Base-by-base conservation (phyloP, 805 yeast genomes). In the Candida railenensis region DNA sequence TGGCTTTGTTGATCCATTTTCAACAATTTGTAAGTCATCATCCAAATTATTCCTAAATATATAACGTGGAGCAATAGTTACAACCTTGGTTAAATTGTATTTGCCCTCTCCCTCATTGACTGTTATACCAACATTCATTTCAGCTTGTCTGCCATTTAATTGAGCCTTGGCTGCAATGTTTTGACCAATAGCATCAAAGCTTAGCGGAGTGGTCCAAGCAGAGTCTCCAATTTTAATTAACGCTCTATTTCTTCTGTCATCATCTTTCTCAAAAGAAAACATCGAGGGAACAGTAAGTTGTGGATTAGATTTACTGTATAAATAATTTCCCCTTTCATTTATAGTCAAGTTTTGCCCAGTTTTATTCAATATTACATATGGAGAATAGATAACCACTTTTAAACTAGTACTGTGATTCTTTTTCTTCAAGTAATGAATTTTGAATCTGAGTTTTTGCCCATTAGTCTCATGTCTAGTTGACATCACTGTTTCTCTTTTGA, bases 161-260 rank as follows among this genome's bases (percentile, higher is more conserved):
- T 78, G 78, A 3, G 74, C 70, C 19, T 60, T 63, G 2, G 73
- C 65, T 37, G 78, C 96, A 37, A 78, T 75, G 1, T 82, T 72
- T 52, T 90, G 92, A 0, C 99, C 99, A 46, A 92, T 77, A 3
- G 96, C 95, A 59, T 91, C 97, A 56, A 94, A 82, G 60, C 96
- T 84, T 41, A 89, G 71, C 1, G 89, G 87, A 1, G 71, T 61
- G 52, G 96, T 86, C 79, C 87, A 78, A 4, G 74, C 72, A 0
- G 96, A 85, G 45, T 86, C 87, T 0, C 78, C 86, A 18, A 88
- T 74, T 49, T 78, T 76, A 4, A 91, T 56, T 21, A 76, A 57
- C 0, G 91, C 95, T 48, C 95, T 73, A 55, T 85, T 84, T 37
- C 74, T 77, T 22, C 82, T 77, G 42, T 80, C 84, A 9, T 66